These are phyloP conservation scores for Stephania yunnanensis DNA, from an alignment of 164 flowering plant genomes.

Conservation along the genomic window DNA sequence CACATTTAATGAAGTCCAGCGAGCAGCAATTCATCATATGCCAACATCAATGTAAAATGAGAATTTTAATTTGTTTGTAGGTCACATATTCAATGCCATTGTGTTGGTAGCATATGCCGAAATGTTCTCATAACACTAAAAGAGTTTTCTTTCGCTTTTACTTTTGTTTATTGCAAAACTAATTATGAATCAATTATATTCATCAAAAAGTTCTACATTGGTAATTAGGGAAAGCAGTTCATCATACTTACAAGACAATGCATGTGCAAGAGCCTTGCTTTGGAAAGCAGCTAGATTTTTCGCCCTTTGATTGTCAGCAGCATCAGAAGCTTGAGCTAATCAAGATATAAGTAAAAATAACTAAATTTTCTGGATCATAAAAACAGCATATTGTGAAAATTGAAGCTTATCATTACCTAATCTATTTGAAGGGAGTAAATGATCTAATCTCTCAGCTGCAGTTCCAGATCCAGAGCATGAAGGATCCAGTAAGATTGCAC, in stretches of 20 bases:
- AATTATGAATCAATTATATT: background rate
- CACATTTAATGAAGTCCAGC: background rate
- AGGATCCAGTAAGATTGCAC: constrained; percentile 87
- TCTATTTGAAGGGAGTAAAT: constrained; percentile 71
- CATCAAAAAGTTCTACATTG: background rate
- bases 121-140: background rate
- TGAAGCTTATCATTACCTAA: constrained; percentile 30
- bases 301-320: constrained; percentile 32
- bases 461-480: constrained; percentile 98
- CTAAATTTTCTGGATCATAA: background rate
- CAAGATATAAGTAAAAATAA: background rate
- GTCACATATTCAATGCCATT: background rate
- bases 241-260: constrained; percentile 47
- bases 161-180: background rate
- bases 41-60: background rate
- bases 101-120: background rate
- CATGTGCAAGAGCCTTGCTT: constrained; percentile 59
- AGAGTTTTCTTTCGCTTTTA: background rate
- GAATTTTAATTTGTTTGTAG: background rate
- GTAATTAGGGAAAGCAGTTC: background rate
- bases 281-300: constrained; percentile 53
- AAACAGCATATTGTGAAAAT: background rate
- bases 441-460: constrained; percentile 65
- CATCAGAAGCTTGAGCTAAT: constrained; percentile 21
- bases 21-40: background rate